phyloP scores from a whole-genome alignment of 768 basidiomycete species.

The Crepidotus variabilis region DNA sequence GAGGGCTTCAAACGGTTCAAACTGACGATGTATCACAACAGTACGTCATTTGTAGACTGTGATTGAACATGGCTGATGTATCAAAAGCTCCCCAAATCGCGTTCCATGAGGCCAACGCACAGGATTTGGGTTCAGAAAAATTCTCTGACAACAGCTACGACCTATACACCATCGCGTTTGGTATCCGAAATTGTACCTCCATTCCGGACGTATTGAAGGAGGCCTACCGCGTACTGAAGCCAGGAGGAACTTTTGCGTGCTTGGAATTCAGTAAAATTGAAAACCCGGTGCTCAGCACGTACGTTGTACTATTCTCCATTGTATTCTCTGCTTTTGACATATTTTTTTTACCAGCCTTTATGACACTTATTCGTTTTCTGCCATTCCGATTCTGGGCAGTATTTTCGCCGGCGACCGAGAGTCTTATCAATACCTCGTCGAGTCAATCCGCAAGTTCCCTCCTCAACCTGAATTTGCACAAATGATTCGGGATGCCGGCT shows the following conservation, averaged over 20 bases:
- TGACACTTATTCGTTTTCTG: constrained; percentile 92
- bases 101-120: constrained; percentile 93
- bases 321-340: constrained; percentile 6
- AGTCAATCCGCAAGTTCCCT: constrained; percentile 94
- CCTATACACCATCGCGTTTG: constrained; percentile 97
- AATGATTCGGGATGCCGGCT: constrained; percentile 87
- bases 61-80: neutral
- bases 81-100: constrained; percentile 81
- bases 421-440: constrained; percentile 97
- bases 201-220: constrained; percentile 84
- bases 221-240: constrained; percentile 92
- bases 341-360: constrained; percentile 60
- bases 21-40: constrained; percentile 97
- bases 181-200: constrained; percentile 95
- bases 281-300: constrained; percentile 86
- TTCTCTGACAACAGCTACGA: constrained; percentile 87
- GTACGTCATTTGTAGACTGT: constrained; percentile 40
- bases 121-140: constrained; percentile 58
- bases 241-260: constrained; percentile 93
- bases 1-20: constrained; percentile 90
- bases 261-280: constrained; percentile 94
- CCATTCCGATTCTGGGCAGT: constrained; percentile 94
- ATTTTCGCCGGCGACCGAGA: constrained; percentile 92
- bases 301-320: constrained; percentile 28
- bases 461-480: constrained; percentile 81